Evolutionary conservation across 176 grass and related monocot species (phyloP), one percentile per base, ranked within the genome.

Genomic region (Leersia perrieri): DNA sequence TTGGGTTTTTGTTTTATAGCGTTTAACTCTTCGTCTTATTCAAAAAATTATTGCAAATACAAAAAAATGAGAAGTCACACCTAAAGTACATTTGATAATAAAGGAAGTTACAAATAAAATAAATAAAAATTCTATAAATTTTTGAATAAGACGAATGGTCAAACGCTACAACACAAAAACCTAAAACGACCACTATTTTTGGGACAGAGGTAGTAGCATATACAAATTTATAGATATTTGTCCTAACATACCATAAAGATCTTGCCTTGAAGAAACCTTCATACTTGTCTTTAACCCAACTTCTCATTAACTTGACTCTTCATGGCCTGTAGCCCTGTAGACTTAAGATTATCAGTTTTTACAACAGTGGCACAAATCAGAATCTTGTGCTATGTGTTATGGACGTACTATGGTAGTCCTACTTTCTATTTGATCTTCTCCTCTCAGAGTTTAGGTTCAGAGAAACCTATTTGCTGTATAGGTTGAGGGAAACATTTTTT

Each of bases 281-380:
- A 49, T 62, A 28, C 13, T 82, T 14, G 44, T 72, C 53, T 63
- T 11, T 73, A 64, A 8, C n/a, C n/a, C n/a, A n/a, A n/a, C n/a
- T 73, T 42, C 39, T 40, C 7, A 73, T 87, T 61, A 76, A 44
- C 61, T 75, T 31, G 61, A 53, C 61, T 87, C 25, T 80, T 36
- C 15, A 29, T 72, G 53, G 68, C 27, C 11, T 36, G 6, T 49
- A 16, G 14, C 23, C 49, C 20, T 53, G 49, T 53, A 53, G 49
- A 70, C 39, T 64, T 31, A 53, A 32, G 0, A 14, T 44, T 55
- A 39, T 23, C 0, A 18, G 3, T 68, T 57, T 33, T 68, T 82
- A 57, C 33, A 13, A 28, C 31, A 32, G 22, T 78, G 35, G 53
- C 13, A 87, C 76, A 31, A 22, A 3, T 35, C 14, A 66, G 38